These are phyloP conservation scores for Daldinia vernicosa DNA, from an alignment of 495 filamentous ascomycete species.

Conservation along the genomic window DNA sequence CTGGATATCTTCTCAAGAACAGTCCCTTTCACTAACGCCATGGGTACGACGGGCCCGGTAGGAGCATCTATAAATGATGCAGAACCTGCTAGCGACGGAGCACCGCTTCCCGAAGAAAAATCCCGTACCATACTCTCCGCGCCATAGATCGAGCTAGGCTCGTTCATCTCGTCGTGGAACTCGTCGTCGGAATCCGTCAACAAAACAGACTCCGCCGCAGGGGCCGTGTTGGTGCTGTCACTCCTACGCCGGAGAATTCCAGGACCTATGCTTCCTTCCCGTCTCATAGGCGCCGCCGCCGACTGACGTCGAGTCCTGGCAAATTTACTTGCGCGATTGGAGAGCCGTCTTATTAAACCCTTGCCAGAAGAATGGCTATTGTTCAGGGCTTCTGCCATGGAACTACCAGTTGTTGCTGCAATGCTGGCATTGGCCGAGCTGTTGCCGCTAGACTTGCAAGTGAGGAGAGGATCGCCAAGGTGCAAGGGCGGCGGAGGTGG, in stretches of 20 bases:
- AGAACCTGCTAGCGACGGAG: constrained; percentile 50
- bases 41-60: constrained; percentile 75
- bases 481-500: constrained; percentile 47
- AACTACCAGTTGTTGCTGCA: constrained; percentile 44
- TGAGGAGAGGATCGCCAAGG: constrained; percentile 56
- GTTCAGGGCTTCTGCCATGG: constrained; percentile 52
- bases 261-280: constrained; percentile 88
- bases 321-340: constrained; percentile 52
- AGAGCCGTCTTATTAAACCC: constrained; percentile 57
- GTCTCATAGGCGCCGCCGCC: constrained; percentile 73
- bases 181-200: constrained; percentile 76
- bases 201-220: constrained; percentile 60
- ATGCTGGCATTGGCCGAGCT: constrained; percentile 48
- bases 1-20: constrained; percentile 81
- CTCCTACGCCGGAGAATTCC: constrained; percentile 86
- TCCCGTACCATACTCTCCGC: constrained; percentile 46
- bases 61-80: constrained; percentile 42
- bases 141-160: constrained; percentile 37
- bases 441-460: constrained; percentile 51
- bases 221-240: constrained; percentile 76
- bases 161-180: constrained; percentile 50
- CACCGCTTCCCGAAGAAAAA: constrained; percentile 50
- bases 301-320: constrained; percentile 69
- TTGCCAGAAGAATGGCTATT: constrained; percentile 41
- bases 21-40: constrained; percentile 77